Evolutionary conservation across 2,329 filamentous ascomycete genomes (phyloP).

Genomic region (Clarireedia homoeocarpa): DNA sequence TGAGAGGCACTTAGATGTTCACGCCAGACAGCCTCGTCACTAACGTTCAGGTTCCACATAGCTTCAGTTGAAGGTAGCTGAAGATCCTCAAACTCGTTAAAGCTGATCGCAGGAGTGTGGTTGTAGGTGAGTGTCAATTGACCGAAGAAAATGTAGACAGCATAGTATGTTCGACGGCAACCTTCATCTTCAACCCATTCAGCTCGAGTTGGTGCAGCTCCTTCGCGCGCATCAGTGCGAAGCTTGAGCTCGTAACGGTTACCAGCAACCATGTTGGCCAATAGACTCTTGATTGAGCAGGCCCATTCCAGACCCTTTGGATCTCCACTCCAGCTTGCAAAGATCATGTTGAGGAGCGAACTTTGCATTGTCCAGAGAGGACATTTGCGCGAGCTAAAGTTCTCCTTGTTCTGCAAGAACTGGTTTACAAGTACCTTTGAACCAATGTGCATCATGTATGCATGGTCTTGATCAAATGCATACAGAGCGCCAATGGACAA

Average conservation of each 20-base stretch:
- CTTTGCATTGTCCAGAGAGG: constrained; percentile 98
- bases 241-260: constrained; percentile 95
- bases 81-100: constrained; percentile 93
- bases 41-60: constrained; percentile 77
- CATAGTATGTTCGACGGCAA: constrained; percentile 93
- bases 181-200: constrained; percentile 98
- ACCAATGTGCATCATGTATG: constrained; percentile 94
- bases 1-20: constrained; percentile 66
- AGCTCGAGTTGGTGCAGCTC: constrained; percentile 64
- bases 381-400: constrained; percentile 96
- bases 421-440: constrained; percentile 96
- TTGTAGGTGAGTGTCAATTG: constrained; percentile 93
- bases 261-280: constrained; percentile 97
- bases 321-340: constrained; percentile 98
- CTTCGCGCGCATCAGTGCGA: constrained; percentile 79
- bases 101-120: constrained; percentile 94
- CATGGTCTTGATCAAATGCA: constrained; percentile 94
- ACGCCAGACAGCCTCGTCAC: constrained; percentile 76
- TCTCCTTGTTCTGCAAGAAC: constrained; percentile 96
- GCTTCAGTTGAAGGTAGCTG: constrained; percentile 90
- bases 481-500: constrained; percentile 94
- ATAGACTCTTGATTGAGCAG: constrained; percentile 94
- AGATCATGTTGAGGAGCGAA: constrained; percentile 95
- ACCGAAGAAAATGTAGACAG: constrained; percentile 98
- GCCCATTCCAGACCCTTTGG: constrained; percentile 97